Conservation (phyloP, 2,329 filamentous ascomycete species). For the Paracorniculantispora psalliotae region DNA sequence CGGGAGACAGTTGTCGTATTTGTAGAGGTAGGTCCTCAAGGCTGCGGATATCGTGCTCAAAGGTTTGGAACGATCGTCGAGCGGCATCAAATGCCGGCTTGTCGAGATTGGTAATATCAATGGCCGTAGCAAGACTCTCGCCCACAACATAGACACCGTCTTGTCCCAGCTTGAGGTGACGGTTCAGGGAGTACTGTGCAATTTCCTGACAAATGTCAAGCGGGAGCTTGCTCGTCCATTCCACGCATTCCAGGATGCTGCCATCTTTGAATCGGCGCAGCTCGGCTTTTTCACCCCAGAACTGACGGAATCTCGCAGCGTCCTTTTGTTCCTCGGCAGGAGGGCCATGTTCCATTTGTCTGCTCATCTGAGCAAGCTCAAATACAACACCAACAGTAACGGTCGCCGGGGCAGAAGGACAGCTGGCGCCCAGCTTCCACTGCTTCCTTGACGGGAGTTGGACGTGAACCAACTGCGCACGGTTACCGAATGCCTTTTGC, state of each 20-base stretch:
- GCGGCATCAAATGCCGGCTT: conserved; percentile 61
- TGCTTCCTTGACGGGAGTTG: conserved; percentile 30
- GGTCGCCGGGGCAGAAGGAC: conserved; percentile 24
- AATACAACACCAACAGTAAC: conserved; percentile 66
- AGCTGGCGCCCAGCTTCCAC: conserved; percentile 26
- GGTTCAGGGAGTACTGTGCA: conserved; percentile 61
- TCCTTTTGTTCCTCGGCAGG: conserved; percentile 80
- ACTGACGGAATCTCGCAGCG: conserved; percentile 74
- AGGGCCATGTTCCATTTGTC: conserved; percentile 83
- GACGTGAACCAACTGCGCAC: conserved; percentile 64
- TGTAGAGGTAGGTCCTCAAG: conserved; percentile 85
- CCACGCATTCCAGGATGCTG: conserved; percentile 84
- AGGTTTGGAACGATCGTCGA: conserved; percentile 62
- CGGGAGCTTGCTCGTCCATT: conserved; percentile 67
- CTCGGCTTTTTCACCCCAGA: conserved; percentile 94
- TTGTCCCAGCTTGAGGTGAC: conserved; percentile 60
- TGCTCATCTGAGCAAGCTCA: conserved; percentile 65
- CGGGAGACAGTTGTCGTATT: conserved; percentile 71
- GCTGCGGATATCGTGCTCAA: conserved; percentile 72
- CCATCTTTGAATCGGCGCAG: conserved; percentile 92
- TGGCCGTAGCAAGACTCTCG: conserved; percentile 43
- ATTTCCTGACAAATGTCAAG: conserved; percentile 75
- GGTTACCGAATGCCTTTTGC: conserved; percentile 67
- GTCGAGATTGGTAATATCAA: conserved; percentile 44
- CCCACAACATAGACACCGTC: conserved; percentile 49